Evolutionary conservation across 2,329 filamentous ascomycete species (phyloP).

Genomic region (Stemphylium vesicarium): DNA sequence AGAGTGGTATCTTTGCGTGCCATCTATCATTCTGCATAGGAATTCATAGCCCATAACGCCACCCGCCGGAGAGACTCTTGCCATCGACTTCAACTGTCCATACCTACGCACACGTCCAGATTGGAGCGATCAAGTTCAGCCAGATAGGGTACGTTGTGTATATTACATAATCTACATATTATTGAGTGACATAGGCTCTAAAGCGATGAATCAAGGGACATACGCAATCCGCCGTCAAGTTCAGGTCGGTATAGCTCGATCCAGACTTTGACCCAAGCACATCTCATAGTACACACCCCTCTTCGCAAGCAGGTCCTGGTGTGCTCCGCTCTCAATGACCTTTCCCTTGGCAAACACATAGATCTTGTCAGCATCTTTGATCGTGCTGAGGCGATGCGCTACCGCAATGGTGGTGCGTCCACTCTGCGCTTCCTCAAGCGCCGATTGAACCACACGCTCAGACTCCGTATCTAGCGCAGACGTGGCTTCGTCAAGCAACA

Average conservation of each 20-base stretch:
- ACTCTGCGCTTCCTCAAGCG: constrained; percentile 80
- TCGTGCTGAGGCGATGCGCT: constrained; percentile 88
- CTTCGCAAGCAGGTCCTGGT: constrained; percentile 48
- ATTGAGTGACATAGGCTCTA: no score
- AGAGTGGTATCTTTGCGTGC: not conserved
- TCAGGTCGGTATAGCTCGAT: constrained; percentile 34
- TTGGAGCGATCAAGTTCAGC: no score
- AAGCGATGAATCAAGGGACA: no score
- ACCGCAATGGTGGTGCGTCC: constrained; percentile 93
- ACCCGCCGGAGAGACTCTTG: not conserved
- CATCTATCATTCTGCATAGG: not conserved
- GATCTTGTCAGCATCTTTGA: constrained; percentile 92
- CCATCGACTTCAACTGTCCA: not conserved
- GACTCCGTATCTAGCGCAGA: constrained; percentile 46
- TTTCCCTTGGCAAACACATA: constrained; percentile 90
- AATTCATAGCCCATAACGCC: not conserved
- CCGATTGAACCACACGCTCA: constrained; percentile 80
- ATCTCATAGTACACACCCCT: constrained; percentile 54
- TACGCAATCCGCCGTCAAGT: no score
- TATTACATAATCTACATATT: not conserved
- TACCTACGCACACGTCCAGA: not conserved
- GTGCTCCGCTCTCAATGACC: constrained; percentile 79
- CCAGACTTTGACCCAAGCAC: constrained; percentile 53
- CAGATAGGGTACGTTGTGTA: no score
- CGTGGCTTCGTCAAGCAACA: constrained; percentile 55